Conservation (phyloP, 2,329 filamentous ascomycete species). For the Cryphonectria carpinicola region DNA sequence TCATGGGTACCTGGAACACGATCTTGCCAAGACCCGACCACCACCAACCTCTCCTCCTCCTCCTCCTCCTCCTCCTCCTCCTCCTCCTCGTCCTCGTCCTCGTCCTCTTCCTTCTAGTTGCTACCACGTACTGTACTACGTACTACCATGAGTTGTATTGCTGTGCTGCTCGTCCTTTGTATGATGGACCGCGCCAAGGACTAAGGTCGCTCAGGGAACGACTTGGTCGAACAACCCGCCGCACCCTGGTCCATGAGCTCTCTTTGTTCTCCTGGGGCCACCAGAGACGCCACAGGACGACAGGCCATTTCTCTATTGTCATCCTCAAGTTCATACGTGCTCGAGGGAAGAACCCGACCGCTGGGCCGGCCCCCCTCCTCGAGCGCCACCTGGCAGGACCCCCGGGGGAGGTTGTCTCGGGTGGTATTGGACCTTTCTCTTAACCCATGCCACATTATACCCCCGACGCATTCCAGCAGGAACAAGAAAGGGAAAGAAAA, state of each 20-base stretch:
- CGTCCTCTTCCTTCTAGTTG: background rate
- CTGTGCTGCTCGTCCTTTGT: background rate
- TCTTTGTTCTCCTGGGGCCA: background rate
- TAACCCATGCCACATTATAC: background rate
- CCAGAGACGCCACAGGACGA: too few relatives aligned
- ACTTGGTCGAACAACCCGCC: too few relatives aligned
- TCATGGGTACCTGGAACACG: background rate
- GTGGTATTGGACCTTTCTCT: background rate
- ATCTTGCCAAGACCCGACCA: constrained; percentile 3
- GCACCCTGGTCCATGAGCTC: background rate
- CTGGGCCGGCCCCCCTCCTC: background rate
- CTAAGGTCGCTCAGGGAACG: background rate
- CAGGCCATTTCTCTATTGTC: too few relatives aligned
- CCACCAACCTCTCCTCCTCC: background rate
- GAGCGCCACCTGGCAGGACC: background rate
- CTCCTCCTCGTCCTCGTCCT: background rate
- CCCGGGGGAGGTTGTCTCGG: background rate
- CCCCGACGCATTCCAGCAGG: background rate
- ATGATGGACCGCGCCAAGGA: background rate
- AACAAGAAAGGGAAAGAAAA: background rate
- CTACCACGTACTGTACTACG: background rate
- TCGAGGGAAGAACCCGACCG: too few relatives aligned
- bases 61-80: background rate
- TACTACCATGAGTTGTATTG: too few relatives aligned
- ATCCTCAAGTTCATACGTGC: too few relatives aligned